Percentiles rank a stretch among this genome's conserved stretches.
Conservation (phyloP, 176 grass and related monocot species). For the Rhynchospora breviuscula region DNA sequence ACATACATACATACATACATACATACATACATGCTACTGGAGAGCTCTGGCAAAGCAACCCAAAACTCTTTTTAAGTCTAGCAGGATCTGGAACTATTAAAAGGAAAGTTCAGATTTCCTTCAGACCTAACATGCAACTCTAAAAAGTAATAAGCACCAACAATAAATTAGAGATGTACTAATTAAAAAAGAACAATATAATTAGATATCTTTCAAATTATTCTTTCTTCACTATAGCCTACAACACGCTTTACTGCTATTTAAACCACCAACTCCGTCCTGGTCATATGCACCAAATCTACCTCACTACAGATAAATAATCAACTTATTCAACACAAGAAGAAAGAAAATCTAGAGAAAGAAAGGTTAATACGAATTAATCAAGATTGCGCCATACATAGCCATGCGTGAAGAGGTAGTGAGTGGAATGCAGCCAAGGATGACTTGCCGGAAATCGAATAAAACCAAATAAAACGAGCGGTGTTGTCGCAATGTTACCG, state of each 20-base stretch:
- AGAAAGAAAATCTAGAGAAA: neutral
- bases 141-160: neutral
- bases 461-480: neutral
- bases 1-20: no score
- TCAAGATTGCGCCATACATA: neutral
- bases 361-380: neutral
- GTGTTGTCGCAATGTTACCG: neutral
- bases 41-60: neutral
- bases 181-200: neutral
- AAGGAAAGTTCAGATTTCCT: neutral
- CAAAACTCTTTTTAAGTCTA: no score
- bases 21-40: neutral
- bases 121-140: neutral
- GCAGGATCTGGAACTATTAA: neutral
- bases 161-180: neutral
- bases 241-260: neutral
- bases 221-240: conserved; percentile 20
- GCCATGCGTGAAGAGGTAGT: conserved; percentile 30
- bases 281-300: neutral
- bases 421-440: conserved; percentile 49
- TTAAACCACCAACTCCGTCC: neutral
- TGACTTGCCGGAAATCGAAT: conserved; percentile 31
- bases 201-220: neutral
- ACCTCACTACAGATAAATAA: neutral
- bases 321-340: neutral